Conservation (phyloP, 352 stramenopile species). For the Phytophthora sansomeana region DNA sequence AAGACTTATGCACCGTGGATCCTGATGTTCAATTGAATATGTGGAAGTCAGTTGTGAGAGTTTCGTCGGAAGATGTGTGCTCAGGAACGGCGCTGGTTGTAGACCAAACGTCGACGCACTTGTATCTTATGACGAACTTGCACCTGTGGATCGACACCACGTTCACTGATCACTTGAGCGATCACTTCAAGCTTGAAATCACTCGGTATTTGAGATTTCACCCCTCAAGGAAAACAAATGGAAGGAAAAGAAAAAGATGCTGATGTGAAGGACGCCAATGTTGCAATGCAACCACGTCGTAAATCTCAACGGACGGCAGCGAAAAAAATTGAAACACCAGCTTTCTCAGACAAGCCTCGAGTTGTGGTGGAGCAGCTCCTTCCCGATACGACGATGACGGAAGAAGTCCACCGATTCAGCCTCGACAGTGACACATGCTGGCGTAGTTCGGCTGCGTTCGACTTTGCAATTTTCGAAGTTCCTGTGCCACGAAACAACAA, state of each 20-base stretch:
- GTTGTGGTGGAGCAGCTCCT: slow-evolving; percentile 23
- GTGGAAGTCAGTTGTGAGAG: slow-evolving; percentile 15
- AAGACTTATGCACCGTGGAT: slow-evolving; percentile 6
- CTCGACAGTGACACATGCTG: slow-evolving; percentile 39
- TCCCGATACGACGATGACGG: slow-evolving; percentile 13
- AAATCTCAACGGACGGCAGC: slow-evolving; percentile 10
- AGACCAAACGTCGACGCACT: slow-evolving; percentile 8
- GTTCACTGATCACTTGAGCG: slow-evolving; percentile 5
- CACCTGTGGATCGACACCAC: slow-evolving; percentile 11
- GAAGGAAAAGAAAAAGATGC: slow-evolving; percentile 20
- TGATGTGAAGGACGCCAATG: slow-evolving; percentile 4
- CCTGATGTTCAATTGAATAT: slow-evolving; percentile 5
- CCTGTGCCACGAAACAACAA: slow-evolving; percentile 23
- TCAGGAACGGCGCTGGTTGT: slow-evolving; percentile 15
- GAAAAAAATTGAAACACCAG: slow-evolving; percentile 33
- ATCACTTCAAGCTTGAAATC: slow-evolving; percentile 26
- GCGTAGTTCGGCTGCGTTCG: slow-evolving; percentile 37
- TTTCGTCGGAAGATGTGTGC: slow-evolving; percentile 18
- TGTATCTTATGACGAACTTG: slow-evolving; percentile 9
- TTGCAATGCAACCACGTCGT: slow-evolving; percentile 14
- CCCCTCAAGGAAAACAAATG: slow-evolving; percentile 34
- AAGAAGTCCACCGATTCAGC: slow-evolving; percentile 34
- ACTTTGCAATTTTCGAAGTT: slow-evolving; percentile 50
- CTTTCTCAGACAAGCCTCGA: slow-evolving; percentile 6
- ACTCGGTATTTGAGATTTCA: slow-evolving; percentile 33